phyloP scores from a whole-genome alignment of 805 yeast genomes.

The Candida sphagnicola region DNA sequence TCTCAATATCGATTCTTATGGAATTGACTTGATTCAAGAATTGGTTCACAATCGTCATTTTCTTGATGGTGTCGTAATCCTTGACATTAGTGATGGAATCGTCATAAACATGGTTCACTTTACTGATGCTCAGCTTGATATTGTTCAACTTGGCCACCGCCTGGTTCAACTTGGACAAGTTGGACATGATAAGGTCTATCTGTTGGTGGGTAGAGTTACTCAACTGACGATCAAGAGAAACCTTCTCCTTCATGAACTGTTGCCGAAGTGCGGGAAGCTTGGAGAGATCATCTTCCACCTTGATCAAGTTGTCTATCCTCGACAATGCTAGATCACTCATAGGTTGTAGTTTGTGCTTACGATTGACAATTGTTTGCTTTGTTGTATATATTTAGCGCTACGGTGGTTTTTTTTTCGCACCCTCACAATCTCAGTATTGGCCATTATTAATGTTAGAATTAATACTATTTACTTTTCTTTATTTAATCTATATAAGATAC shows the following conservation, averaged over 20 bases:
- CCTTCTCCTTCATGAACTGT: conserved; percentile 64
- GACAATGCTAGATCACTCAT: conserved; percentile 42
- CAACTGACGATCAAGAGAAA: conserved; percentile 70
- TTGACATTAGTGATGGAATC: conserved; percentile 57
- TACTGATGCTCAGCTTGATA: conserved; percentile 37
- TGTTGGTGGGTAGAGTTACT: conserved; percentile 65
- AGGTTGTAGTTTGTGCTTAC: not conserved
- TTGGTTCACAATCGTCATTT: conserved; percentile 64
- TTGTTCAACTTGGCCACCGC: conserved; percentile 30
- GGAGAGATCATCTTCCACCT: conserved; percentile 50
- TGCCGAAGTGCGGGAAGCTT: conserved; percentile 50
- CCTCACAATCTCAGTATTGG: too few species aligned
- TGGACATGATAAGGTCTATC: conserved; percentile 50
- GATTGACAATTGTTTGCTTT: too few species aligned
- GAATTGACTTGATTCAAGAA: conserved; percentile 66
- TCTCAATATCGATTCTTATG: conserved; percentile 59
- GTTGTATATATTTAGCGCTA: not conserved
- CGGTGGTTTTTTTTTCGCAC: too few species aligned
- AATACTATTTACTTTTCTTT: too few species aligned
- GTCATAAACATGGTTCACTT: conserved; percentile 48
- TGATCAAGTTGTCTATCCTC: conserved; percentile 35
- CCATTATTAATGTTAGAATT: too few species aligned
- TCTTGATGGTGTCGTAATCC: conserved; percentile 65
- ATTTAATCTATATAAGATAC: too few species aligned
- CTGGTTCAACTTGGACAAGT: conserved; percentile 49